A percentile compares a stretch with the other conserved stretches of the same genome.
Conservation (phyloP, 805 yeast species). For the Metschnikowia vanudenii region DNA sequence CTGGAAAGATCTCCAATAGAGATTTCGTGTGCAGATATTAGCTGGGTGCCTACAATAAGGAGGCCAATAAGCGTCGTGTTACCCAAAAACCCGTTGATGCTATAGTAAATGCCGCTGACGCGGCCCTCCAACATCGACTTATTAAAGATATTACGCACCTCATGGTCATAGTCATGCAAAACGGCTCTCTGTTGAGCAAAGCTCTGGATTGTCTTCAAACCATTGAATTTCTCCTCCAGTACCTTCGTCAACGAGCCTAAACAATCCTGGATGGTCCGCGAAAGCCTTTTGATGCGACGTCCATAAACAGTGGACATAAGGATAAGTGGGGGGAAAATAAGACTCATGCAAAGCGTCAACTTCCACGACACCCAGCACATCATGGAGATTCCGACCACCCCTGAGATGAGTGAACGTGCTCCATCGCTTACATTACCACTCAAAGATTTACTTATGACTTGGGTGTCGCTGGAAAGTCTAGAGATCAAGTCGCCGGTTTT, state of each 20-base stretch:
- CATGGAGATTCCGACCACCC: slow-evolving; percentile 85
- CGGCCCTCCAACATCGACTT: slow-evolving; percentile 79
- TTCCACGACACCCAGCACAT: slow-evolving; percentile 86
- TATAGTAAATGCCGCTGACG: slow-evolving; percentile 71
- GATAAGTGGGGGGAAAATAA: slow-evolving; percentile 81
- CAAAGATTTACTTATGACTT: slow-evolving; percentile 79
- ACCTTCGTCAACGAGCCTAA: slow-evolving; percentile 85
- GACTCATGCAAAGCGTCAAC: slow-evolving; percentile 75
- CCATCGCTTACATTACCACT: slow-evolving; percentile 93
- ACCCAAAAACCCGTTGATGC: slow-evolving; percentile 81
- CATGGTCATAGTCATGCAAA: slow-evolving; percentile 68
- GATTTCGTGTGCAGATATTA: slow-evolving; percentile 74
- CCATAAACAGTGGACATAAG: slow-evolving; percentile 83
- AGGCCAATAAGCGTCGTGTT: slow-evolving; percentile 76
- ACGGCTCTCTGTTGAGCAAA: slow-evolving; percentile 84
- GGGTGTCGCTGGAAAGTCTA: slow-evolving; percentile 83
- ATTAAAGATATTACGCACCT: slow-evolving; percentile 61
- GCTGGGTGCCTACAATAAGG: slow-evolving; percentile 73
- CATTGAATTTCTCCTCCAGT: slow-evolving; percentile 86
- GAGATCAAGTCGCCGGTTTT: slow-evolving; percentile 91
- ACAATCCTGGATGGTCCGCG: slow-evolving; percentile 76
- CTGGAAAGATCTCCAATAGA: slow-evolving; percentile 88
- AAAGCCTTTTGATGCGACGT: slow-evolving; percentile 65
- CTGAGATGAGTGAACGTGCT: slow-evolving; percentile 77
- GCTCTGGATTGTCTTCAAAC: slow-evolving; percentile 83